A percentile compares a stretch with the other conserved stretches of the same genome.
phyloP scores from a whole-genome alignment of 192 early-diverging fungal genomes.

The Backusella liffmaniae region DNA sequence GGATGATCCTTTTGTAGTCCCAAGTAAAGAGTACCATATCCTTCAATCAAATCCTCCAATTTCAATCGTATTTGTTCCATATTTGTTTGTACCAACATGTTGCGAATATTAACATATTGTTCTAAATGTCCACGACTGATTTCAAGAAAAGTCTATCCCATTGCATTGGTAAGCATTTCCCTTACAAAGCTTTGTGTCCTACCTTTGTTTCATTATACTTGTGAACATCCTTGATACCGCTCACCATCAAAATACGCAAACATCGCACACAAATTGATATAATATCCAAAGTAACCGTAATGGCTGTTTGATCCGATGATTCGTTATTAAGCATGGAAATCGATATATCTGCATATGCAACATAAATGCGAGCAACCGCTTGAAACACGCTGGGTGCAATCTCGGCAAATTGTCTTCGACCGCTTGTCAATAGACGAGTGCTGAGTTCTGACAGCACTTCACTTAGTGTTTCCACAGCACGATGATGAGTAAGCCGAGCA shows the following conservation, averaged over 20 bases:
- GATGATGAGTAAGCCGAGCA: conserved; percentile 59
- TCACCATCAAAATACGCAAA: conserved; percentile 74
- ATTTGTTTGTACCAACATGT: not conserved
- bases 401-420: conserved; percentile 34
- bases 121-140: conserved; percentile 54
- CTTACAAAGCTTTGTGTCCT: not conserved
- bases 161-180: not conserved
- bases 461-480: conserved; percentile 72
- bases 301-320: conserved; percentile 30
- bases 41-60: conserved; percentile 24
- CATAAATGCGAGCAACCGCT: conserved; percentile 65
- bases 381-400: conserved; percentile 74
- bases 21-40: conserved; percentile 79
- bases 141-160: conserved; percentile 37
- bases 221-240: conserved; percentile 65
- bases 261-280: conserved; percentile 69
- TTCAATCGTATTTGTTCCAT: not conserved
- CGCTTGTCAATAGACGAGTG: conserved; percentile 21
- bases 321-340: conserved; percentile 39
- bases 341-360: conserved; percentile 54
- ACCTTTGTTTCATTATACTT: conserved; percentile 57
- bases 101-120: conserved; percentile 43
- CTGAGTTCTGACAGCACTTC: conserved; percentile 27
- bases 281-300: conserved; percentile 51
- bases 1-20: conserved; percentile 68